Evolutionary conservation across 176 grass and related monocot species (phyloP).

Genomic region (Cenchrus americanus): DNA sequence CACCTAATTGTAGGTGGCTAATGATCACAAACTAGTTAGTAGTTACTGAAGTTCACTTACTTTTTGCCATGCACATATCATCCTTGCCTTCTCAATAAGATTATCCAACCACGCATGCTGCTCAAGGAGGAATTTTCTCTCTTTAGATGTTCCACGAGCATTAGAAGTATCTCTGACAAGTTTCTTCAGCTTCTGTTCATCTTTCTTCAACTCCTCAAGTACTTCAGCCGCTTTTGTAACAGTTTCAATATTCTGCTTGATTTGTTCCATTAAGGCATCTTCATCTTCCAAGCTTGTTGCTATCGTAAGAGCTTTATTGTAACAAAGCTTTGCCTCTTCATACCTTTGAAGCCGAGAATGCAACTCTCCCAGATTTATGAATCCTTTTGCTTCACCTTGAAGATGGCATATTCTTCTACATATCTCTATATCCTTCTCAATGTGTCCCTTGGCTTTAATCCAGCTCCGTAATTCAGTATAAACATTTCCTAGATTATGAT

Average conservation of each 20-base stretch:
- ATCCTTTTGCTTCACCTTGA: slow-evolving; percentile 97
- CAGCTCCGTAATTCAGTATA: slow-evolving; percentile 76
- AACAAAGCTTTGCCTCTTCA: slow-evolving; percentile 69
- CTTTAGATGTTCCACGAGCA: slow-evolving; percentile 63
- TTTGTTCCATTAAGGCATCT: slow-evolving; percentile 69
- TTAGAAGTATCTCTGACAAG: slow-evolving; percentile 63
- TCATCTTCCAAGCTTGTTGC: slow-evolving; percentile 77
- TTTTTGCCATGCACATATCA: slow-evolving; percentile 84
- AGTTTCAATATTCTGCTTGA: slow-evolving; percentile 71
- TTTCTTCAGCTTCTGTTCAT: slow-evolving; percentile 85
- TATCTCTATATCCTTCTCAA: slow-evolving; percentile 82
- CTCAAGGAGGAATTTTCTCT: slow-evolving; percentile 86
- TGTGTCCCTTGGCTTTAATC: slow-evolving; percentile 67
- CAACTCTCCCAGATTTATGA: slow-evolving; percentile 83
- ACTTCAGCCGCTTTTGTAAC: slow-evolving; percentile 69
- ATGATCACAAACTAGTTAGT: slow-evolving; percentile 9
- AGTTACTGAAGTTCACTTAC: slow-evolving; percentile 54
- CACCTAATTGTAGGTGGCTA: background rate
- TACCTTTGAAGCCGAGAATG: slow-evolving; percentile 66
- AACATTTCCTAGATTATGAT: slow-evolving; percentile 95
- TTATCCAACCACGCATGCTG: slow-evolving; percentile 64
- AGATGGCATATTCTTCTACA: slow-evolving; percentile 72
- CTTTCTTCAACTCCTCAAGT: slow-evolving; percentile 66
- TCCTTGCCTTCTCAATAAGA: slow-evolving; percentile 68
- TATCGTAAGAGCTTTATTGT: slow-evolving; percentile 65